Conservation (phyloP, 805 yeast genomes). For the Brettanomyces nanus region DNA sequence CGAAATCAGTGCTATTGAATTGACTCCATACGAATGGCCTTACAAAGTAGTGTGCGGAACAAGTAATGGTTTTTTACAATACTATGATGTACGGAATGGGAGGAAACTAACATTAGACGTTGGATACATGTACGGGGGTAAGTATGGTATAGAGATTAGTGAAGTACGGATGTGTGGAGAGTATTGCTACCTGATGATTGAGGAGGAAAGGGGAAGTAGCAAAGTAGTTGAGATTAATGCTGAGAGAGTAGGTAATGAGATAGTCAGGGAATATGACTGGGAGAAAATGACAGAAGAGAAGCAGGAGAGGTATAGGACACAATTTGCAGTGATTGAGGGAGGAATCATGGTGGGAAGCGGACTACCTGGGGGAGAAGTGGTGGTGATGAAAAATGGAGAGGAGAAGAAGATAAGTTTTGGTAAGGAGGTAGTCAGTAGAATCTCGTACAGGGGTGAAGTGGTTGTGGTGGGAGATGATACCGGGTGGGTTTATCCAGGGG, state of each 20-base stretch:
- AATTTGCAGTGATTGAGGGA: not conserved
- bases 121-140: constrained; percentile 2
- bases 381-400: not conserved
- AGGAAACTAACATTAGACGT: not conserved
- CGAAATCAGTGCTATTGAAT: not conserved
- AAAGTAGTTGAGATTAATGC: not conserved
- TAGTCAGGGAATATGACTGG: not conserved
- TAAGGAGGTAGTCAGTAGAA: too few species aligned
- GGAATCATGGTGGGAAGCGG: not conserved
- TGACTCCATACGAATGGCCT: not conserved
- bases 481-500: too few species aligned
- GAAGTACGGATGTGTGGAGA: not conserved
- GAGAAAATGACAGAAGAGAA: not conserved
- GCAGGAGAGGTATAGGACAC: not conserved
- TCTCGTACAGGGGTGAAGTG: too few species aligned
- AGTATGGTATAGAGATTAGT: not conserved
- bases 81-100: constrained; percentile 2
- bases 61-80: not conserved
- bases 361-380: not conserved
- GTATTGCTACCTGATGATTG: not conserved
- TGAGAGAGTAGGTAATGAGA: not conserved
- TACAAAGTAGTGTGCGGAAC: constrained; percentile 1
- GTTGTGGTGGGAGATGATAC: too few species aligned
- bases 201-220: not conserved
- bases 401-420: not conserved